A percentile compares a stretch with the other conserved stretches of the same genome.
phyloP scores from a whole-genome alignment of 768 basidiomycete species.

The Rhizopogon sp. region DNA sequence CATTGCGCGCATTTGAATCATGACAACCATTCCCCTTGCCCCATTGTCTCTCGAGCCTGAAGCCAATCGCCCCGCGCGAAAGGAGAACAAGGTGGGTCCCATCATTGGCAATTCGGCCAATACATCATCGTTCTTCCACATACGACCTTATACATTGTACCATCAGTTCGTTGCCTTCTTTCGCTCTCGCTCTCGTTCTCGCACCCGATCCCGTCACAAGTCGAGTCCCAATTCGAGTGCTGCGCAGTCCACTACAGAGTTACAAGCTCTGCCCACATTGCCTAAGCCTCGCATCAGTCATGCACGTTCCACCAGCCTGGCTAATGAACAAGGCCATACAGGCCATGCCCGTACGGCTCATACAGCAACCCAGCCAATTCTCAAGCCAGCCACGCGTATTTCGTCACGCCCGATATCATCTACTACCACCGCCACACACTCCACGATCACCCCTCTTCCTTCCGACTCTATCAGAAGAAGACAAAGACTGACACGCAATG shows the following conservation, averaged over 20 bases:
- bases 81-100: slow-evolving; percentile 42
- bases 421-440: slow-evolving; percentile 57
- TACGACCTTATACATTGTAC: background rate
- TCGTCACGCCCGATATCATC: slow-evolving; percentile 62
- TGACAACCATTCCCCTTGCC: slow-evolving; percentile 5
- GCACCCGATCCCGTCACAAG: slow-evolving; percentile 27
- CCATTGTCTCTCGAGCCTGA: slow-evolving; percentile 2
- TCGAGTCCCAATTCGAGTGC: slow-evolving; percentile 1
- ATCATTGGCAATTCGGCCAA: background rate
- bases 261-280: slow-evolving; percentile 11
- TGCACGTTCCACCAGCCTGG: slow-evolving; percentile 10
- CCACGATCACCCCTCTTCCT: slow-evolving; percentile 55
- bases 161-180: slow-evolving; percentile 56
- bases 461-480: slow-evolving; percentile 32
- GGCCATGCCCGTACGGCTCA: slow-evolving; percentile 7
- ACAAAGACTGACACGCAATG: slow-evolving; percentile 10
- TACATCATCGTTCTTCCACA: background rate
- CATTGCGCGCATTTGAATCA: slow-evolving; percentile 1
- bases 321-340: slow-evolving; percentile 1
- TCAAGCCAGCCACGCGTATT: slow-evolving; percentile 40
- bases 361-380: slow-evolving; percentile 12
- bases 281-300: slow-evolving; percentile 6
- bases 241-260: slow-evolving; percentile 4
- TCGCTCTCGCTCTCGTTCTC: slow-evolving; percentile 55
- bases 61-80: slow-evolving; percentile 12